Evolutionary conservation across 148 eudicot species (phyloP), one percentile per base, ranked within the genome.

Genomic region (Amaranthus cruentus): DNA sequence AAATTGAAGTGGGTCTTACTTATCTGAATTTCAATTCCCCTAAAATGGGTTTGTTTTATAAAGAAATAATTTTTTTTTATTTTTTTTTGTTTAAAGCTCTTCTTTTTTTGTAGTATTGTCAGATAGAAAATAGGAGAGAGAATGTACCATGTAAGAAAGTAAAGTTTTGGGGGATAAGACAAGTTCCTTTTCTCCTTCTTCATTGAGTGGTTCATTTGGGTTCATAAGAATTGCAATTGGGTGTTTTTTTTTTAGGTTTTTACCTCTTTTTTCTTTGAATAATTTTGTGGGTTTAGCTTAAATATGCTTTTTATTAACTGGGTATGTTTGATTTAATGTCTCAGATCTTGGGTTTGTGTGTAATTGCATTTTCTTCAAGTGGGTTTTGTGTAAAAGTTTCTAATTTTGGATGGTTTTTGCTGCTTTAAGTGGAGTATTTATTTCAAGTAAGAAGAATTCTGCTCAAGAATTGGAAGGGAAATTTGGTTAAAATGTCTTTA

Each of bases 401-500:
- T 67, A 15, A 63, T 75, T 47, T 80, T 79, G 77, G 77, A 83
- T 79, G 87, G 75, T 63, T 76, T 85, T 80, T 82, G 73, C 80
- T 75, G 69, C 83, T 73, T 50, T 72, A 15, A 53, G 58, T 80
- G 71, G 81, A 75, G 72, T 76, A 78, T 73, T 55, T 28, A 55
- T 75, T 81, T 51, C 81, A 81, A 76, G 69, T 79, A 62, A 67
- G 70, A 52, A 74, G 86, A 83, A 46, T 75, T 4, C 73, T 78
- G 57, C 51, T 74, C 44, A 82, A 78, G 73, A 69, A 13, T 76
- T 82, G 80, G 68, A 75, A 70, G 80, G 81, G 81, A 81, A 15
- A 78, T 66, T 74, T 81, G 78, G 84, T 68, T 11, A 84, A 81
- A 64, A 91, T 91, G 97, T 83, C 97, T 65, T 73, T 86, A 73